A percentile compares a stretch with the other conserved stretches of the same genome.
Conservation (phyloP, 1,284 basidiomycete genomes). For the Agroathelia rolfsii region DNA sequence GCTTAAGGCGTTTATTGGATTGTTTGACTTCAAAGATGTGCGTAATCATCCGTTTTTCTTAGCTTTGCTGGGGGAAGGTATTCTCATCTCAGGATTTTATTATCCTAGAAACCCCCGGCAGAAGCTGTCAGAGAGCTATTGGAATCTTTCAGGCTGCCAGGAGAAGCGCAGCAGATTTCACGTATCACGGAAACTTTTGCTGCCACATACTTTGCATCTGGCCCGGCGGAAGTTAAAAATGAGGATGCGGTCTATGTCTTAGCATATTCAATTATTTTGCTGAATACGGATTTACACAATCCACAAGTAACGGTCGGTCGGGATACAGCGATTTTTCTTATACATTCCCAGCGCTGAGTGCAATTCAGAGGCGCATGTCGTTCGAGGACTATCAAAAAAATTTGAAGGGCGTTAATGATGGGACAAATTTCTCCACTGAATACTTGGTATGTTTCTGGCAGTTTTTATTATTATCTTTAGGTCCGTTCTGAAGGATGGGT, state of each 20-base stretch:
- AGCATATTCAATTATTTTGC: conserved; percentile 94
- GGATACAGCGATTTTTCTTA: conserved; percentile 3
- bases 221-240: conserved; percentile 84
- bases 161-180: conserved; percentile 90
- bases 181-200: conserved; percentile 96
- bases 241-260: conserved; percentile 94
- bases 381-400: conserved; percentile 93
- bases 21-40: conserved; percentile 88
- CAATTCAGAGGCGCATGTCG: conserved; percentile 82
- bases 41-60: conserved; percentile 20
- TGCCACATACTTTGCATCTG: conserved; percentile 78
- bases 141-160: conserved; percentile 91
- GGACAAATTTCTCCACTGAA: conserved; percentile 74
- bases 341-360: conserved; percentile 9
- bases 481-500: conserved; percentile 6
- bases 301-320: conserved; percentile 80
- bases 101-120: conserved; percentile 76
- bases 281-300: conserved; percentile 97
- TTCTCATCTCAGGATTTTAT: conserved; percentile 3
- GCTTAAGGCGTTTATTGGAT: conserved; percentile 77
- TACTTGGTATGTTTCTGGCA: conserved; percentile 57
- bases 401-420: conserved; percentile 87
- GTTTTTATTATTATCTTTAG: conserved; percentile 5
- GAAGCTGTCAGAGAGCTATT: conserved; percentile 94
- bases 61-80: too few relatives aligned